A percentile compares a stretch with the other conserved stretches of the same genome.
Evolutionary conservation across 345 rosid species (phyloP).

Genomic region (Gossypium arboreum): DNA sequence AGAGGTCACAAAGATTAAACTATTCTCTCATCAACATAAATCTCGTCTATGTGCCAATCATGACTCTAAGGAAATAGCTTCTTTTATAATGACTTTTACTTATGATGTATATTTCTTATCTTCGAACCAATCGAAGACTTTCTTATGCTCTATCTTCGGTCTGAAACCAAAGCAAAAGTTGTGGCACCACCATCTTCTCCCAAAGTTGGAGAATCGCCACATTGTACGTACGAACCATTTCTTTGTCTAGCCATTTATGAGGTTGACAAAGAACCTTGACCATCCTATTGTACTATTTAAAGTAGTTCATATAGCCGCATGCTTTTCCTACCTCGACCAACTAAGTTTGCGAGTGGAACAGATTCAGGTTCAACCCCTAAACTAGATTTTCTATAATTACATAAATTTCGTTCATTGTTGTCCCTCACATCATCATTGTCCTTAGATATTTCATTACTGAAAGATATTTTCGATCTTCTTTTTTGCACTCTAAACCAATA

Average conservation of each 20-base stretch:
- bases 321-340: constrained; percentile 61
- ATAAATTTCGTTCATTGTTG: constrained; percentile 21
- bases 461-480: constrained; percentile 17
- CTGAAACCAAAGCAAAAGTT: constrained; percentile 31
- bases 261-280: constrained; percentile 25
- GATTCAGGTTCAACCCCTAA: constrained; percentile 29
- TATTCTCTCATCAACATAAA: constrained; percentile 53
- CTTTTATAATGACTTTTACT: constrained; percentile 81
- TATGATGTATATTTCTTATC: constrained; percentile 61
- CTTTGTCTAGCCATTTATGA: constrained; percentile 27
- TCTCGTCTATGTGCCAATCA: constrained; percentile 92
- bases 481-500: constrained; percentile 22
- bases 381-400: constrained; percentile 20
- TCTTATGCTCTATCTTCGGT: constrained; percentile 45
- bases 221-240: constrained; percentile 28
- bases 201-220: constrained; percentile 69
- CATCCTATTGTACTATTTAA: constrained; percentile 59
- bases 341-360: constrained; percentile 37
- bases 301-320: constrained; percentile 83
- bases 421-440: constrained; percentile 32
- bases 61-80: constrained; percentile 90
- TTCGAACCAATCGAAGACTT: constrained; percentile 62
- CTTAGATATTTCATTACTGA: constrained; percentile 47
- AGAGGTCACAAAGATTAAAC: constrained; percentile 55
- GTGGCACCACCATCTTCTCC: constrained; percentile 48